These are phyloP conservation scores for Rhododendron simsii DNA, from an alignment of 148 eudicot genomes.

Conservation along the genomic window DNA sequence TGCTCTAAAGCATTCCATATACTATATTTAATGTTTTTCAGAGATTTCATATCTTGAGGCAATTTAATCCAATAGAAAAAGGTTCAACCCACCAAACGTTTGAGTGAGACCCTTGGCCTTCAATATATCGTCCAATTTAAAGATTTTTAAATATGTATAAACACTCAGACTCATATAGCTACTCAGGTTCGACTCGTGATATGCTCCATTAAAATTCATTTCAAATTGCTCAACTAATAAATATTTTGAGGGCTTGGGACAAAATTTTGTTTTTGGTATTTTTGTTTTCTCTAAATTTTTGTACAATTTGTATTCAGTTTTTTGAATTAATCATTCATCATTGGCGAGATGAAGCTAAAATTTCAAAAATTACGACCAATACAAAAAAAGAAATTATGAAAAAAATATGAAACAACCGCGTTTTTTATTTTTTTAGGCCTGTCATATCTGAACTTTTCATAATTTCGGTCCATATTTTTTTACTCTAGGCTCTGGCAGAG, in stretches of 20 bases:
- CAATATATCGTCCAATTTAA: neutral
- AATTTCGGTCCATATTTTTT: neutral
- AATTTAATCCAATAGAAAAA: neutral
- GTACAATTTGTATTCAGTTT: too few relatives aligned
- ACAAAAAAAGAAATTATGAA: neutral
- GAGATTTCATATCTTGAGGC: neutral
- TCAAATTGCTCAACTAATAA: neutral
- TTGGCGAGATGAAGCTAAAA: neutral
- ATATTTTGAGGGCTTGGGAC: neutral
- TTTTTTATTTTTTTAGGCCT: neutral
- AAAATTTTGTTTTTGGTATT: neutral
- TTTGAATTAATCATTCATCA: neutral
- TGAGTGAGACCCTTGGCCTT: neutral
- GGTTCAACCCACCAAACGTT: neutral
- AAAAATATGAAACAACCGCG: neutral
- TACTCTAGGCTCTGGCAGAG: neutral
- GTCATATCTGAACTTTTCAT: neutral
- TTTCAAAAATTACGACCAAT: neutral
- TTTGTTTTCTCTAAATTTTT: neutral
- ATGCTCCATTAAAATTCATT: neutral
- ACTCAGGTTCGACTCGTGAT: neutral
- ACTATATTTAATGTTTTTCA: neutral
- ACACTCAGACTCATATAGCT: neutral
- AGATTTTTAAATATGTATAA: neutral
- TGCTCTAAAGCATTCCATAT: neutral